Evolutionary conservation across 805 yeast species (phyloP).

Genomic region (Kazachstania kunashirensis): DNA sequence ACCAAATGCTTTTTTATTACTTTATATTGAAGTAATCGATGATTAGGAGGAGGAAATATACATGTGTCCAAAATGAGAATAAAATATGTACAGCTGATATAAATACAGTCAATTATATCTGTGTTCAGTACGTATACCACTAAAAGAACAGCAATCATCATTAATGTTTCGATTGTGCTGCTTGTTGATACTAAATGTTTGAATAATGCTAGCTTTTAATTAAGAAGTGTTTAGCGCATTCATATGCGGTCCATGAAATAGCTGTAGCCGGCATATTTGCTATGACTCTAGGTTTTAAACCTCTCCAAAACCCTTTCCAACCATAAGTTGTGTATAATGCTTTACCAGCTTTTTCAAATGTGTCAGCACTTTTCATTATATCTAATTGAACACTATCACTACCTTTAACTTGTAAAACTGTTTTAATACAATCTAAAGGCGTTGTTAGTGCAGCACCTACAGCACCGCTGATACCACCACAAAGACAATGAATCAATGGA

Average conservation of each 20-base stretch:
- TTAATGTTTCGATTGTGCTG: too few species aligned
- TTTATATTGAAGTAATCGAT: too few species aligned
- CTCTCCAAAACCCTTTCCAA: slow-evolving; percentile 62
- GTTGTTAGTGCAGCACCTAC: slow-evolving; percentile 90
- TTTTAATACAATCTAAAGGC: slow-evolving; percentile 89
- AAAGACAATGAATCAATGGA: slow-evolving; percentile 82
- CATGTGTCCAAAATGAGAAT: too few species aligned
- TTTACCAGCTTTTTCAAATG: slow-evolving; percentile 60
- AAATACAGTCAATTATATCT: too few species aligned
- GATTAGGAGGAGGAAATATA: too few species aligned
- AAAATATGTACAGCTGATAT: too few species aligned
- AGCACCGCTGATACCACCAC: slow-evolving; percentile 93
- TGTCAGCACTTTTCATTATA: slow-evolving; percentile 41
- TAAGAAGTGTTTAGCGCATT: slow-evolving; percentile 69
- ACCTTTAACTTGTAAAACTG: slow-evolving; percentile 79
- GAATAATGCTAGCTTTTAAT: slow-evolving; percentile 1
- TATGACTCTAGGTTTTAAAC: slow-evolving; percentile 81
- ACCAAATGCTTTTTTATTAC: too few species aligned
- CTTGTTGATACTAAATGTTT: too few species aligned
- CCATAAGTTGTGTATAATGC: slow-evolving; percentile 58
- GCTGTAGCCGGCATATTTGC: slow-evolving; percentile 95
- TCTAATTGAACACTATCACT: slow-evolving; percentile 33
- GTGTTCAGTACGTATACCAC: too few species aligned
- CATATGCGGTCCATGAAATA: slow-evolving; percentile 95
- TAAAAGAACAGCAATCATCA: too few species aligned